Evolutionary conservation across 108 stramenopile species (phyloP).

Genomic region (Conticribra guillardii): DNA sequence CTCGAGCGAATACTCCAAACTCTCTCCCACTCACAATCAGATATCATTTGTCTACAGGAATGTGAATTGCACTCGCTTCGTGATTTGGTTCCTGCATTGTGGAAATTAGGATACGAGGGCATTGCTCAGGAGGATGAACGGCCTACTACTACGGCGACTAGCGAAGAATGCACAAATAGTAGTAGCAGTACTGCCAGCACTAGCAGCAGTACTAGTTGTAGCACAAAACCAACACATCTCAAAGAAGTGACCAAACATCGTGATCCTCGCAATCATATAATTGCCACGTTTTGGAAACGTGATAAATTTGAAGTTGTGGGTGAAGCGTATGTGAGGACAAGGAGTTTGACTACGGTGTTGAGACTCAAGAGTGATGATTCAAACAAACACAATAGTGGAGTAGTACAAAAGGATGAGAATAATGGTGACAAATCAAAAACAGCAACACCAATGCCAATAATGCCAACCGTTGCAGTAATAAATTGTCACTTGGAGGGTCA

Average conservation of each 20-base stretch:
- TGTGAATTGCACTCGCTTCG: constrained; percentile 44
- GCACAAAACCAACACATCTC: constrained; percentile 15
- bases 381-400: too few relatives aligned
- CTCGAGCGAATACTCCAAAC: constrained; percentile 38
- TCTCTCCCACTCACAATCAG: constrained; percentile 35
- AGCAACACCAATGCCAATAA: background rate
- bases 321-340: constrained; percentile 19
- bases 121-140: constrained; percentile 46
- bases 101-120: constrained; percentile 48
- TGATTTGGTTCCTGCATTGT: constrained; percentile 45
- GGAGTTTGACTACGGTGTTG: constrained; percentile 44
- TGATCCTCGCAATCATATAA: constrained; percentile 42
- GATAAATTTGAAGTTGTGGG: constrained; percentile 32
- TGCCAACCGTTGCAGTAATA: constrained; percentile 45
- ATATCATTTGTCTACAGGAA: constrained; percentile 58
- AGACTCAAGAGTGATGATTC: constrained; percentile 4
- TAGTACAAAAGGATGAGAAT: too few relatives aligned
- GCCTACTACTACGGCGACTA: background rate
- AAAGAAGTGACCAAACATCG: constrained; percentile 44
- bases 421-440: too few relatives aligned
- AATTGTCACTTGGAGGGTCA: constrained; percentile 63
- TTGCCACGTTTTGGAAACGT: constrained; percentile 57
- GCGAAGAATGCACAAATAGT: background rate
- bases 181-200: background rate
- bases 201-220: background rate